A percentile compares a stretch with the other conserved stretches of the same genome.
phyloP scores from a whole-genome alignment of 2,329 filamentous ascomycete species.

The Ceratocystis cubensis region DNA sequence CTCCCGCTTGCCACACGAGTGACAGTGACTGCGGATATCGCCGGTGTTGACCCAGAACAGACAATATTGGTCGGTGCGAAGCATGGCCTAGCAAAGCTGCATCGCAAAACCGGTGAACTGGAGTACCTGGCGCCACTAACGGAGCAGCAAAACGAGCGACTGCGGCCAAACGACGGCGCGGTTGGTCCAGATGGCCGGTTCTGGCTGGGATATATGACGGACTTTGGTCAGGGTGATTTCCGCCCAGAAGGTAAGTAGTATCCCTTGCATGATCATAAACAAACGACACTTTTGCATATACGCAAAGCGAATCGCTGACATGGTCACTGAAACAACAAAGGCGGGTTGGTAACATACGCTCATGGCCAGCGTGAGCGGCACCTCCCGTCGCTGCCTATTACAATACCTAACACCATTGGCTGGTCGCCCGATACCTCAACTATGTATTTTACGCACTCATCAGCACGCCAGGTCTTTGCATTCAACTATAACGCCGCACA shows the following conservation, averaged over 20 bases:
- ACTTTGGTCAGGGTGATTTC: slow-evolving; percentile 47
- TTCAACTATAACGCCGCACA: slow-evolving; percentile 59
- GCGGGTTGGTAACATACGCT: slow-evolving; percentile 60
- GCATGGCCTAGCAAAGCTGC: slow-evolving; percentile 65
- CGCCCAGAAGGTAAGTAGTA: slow-evolving; percentile 43
- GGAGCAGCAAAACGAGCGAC: slow-evolving; percentile 36
- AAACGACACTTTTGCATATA: background rate
- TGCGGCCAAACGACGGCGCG: slow-evolving; percentile 69
- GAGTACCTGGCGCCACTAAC: slow-evolving; percentile 42
- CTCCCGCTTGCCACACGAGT: slow-evolving; percentile 42
- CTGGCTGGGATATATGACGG: slow-evolving; percentile 80
- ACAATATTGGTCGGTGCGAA: slow-evolving; percentile 70
- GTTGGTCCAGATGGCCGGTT: slow-evolving; percentile 70
- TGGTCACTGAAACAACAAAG: slow-evolving; percentile 31
- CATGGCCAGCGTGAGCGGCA: slow-evolving; percentile 43
- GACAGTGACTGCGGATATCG: slow-evolving; percentile 68
- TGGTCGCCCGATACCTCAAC: slow-evolving; percentile 63
- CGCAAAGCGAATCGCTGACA: background rate
- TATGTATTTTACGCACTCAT: slow-evolving; percentile 76
- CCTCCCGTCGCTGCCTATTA: slow-evolving; percentile 56
- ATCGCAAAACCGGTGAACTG: slow-evolving; percentile 46
- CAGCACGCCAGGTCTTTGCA: slow-evolving; percentile 54
- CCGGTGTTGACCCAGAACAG: slow-evolving; percentile 46
- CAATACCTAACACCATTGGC: slow-evolving; percentile 73
- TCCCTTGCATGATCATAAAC: background rate